These are phyloP conservation scores for Eimeria falciformis DNA, from an alignment of 169 alveolate species.

Conservation along the genomic window DNA sequence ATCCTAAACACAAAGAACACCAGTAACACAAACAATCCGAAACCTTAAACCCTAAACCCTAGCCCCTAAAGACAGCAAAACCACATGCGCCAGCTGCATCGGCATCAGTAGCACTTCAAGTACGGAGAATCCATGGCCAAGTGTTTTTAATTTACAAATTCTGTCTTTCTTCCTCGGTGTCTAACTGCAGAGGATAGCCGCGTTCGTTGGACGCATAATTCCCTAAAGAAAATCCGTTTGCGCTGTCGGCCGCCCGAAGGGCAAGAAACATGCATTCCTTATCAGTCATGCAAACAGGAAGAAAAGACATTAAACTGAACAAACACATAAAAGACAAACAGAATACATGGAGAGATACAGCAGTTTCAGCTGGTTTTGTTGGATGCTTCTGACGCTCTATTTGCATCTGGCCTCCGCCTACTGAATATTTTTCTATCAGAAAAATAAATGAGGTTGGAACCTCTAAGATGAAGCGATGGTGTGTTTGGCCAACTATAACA, in stretches of 20 bases:
- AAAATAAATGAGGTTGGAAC: too few species aligned
- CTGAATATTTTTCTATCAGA: too few species aligned
- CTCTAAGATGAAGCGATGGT: too few species aligned
- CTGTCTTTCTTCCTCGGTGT: slow-evolving; percentile 23
- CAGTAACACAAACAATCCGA: background rate
- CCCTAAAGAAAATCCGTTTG: slow-evolving; percentile 63
- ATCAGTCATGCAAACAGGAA: slow-evolving; percentile 55
- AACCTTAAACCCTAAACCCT: background rate
- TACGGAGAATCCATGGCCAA: too few species aligned
- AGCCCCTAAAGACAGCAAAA: background rate
- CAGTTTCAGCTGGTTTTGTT: too few species aligned
- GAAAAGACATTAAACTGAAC: slow-evolving; percentile 61
- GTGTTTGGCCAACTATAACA: too few species aligned
- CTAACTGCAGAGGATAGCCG: slow-evolving; percentile 13
- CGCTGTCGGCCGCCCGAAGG: slow-evolving; percentile 49
- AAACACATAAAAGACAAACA: background rate
- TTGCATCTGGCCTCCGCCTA: too few species aligned
- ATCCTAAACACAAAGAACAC: background rate
- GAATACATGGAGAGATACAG: too few species aligned
- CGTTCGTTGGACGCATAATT: background rate
- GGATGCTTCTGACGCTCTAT: too few species aligned
- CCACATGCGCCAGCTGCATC: background rate
- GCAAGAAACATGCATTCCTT: slow-evolving; percentile 65
- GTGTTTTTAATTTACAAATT: background rate
- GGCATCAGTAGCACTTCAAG: background rate